Evolutionary conservation across 2,329 filamentous ascomycete genomes (phyloP).

Genomic region (Capronia coronata): DNA sequence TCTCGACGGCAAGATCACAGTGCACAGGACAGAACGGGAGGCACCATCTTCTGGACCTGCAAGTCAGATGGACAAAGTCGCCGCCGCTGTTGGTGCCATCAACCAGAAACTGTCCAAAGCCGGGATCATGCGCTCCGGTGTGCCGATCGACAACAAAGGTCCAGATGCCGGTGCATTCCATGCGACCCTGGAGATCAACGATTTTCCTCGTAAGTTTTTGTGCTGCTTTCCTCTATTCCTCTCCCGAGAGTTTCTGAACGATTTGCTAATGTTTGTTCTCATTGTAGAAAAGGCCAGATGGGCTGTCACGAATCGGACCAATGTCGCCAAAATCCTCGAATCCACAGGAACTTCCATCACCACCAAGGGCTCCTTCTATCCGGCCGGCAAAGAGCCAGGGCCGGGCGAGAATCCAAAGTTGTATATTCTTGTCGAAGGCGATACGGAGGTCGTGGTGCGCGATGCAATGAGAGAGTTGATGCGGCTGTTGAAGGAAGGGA

Average conservation of each 20-base stretch:
- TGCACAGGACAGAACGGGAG: conserved; percentile 60
- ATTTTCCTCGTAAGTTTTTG: conserved; percentile 69
- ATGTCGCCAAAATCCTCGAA: conserved; percentile 96
- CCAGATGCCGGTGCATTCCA: conserved; percentile 96
- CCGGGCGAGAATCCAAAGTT: conserved; percentile 78
- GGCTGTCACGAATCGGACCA: conserved; percentile 97
- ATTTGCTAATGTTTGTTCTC: too few species aligned
- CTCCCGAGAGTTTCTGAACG: too few species aligned
- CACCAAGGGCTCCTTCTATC: conserved; percentile 89
- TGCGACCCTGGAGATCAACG: conserved; percentile 96
- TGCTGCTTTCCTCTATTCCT: conserved; percentile 3
- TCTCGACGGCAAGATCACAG: conserved; percentile 63
- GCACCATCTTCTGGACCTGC: conserved; percentile 40
- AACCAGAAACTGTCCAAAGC: conserved; percentile 84
- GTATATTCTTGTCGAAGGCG: conserved; percentile 95
- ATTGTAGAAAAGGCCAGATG: conserved; percentile 83
- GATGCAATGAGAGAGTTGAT: conserved; percentile 87
- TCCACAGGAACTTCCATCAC: conserved; percentile 93
- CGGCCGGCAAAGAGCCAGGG: conserved; percentile 70
- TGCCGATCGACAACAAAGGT: conserved; percentile 96
- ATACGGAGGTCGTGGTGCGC: conserved; percentile 86
- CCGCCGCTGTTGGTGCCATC: conserved; percentile 84
- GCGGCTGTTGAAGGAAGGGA: conserved; percentile 80
- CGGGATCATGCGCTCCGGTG: conserved; percentile 81
- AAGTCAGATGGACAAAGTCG: conserved; percentile 75